Base-by-base conservation (phyloP, 129 eudicot genomes). In the Artemisia tridentata region DNA sequence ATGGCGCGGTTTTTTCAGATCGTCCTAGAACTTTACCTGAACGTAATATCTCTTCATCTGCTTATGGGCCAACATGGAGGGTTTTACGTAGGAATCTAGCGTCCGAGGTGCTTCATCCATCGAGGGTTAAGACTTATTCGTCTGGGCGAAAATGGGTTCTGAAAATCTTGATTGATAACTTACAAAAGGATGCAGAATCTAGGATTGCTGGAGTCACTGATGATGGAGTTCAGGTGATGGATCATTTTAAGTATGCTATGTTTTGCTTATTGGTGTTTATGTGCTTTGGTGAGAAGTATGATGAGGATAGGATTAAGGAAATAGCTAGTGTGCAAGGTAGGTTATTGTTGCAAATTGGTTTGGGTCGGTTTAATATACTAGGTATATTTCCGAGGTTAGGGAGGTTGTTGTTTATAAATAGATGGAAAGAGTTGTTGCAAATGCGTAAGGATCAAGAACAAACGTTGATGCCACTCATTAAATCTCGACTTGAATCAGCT, bases 371-470 rank as follows among this genome's bases (percentile, higher is more conserved):
- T 63, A 15, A 63, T 34, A 14, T 63, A 34, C 50, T 63, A 0
- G 16, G 46, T 16, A 6, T 63, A 14, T 31, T 63, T 11, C 67
- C 67, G 1, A 63, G 46, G 12, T 63, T 63, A 16, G 67, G 67
- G 49, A 63, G 31, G 12, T 29, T 63, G 41, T 34, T 63, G 67
- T 34, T 63, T 34, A 7, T 46, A 34, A 63, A 63, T 13, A 38
- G 67, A 63, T 63, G 67, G 67, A 63, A 63, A n/a, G 67, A 63
- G 67, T 63, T 34, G 67, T 63, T 63, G 25, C 5, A 63, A 63
- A 7, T 63, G 17, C n/a, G 67, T 19, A 3, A 63, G 16, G 25
- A 7, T 63, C 67, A 63, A 8, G 67, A 63, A 63, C 11, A 63
- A 34, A 14, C 41, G 3, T 31, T 15, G 13, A 31, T 63, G 9